A percentile compares a stretch with the other conserved stretches of the same genome.
Evolutionary conservation across 768 basidiomycete genomes (phyloP).

Genomic region (Hypholoma fasciculare): DNA sequence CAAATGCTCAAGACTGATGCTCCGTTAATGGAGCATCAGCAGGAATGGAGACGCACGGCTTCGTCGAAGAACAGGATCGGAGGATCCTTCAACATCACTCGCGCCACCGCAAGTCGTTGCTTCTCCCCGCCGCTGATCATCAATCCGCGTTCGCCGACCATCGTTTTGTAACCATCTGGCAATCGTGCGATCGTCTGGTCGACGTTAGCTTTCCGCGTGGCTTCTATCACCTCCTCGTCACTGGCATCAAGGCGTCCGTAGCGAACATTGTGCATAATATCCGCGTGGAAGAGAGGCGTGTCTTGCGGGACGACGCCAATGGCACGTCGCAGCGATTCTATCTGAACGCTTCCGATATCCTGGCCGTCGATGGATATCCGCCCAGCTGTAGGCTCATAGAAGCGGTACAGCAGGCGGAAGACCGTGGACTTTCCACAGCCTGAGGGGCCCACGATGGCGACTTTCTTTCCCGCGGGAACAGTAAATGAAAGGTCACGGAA

Average conservation of each 20-base stretch:
- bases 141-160: slow-evolving; percentile 93
- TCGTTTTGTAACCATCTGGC: slow-evolving; percentile 86
- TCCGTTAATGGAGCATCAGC: slow-evolving; percentile 1
- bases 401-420: slow-evolving; percentile 90
- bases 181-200: slow-evolving; percentile 76
- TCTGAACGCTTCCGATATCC: slow-evolving; percentile 70
- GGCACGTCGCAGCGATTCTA: slow-evolving; percentile 67
- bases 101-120: slow-evolving; percentile 91
- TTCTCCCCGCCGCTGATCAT: slow-evolving; percentile 99
- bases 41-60: slow-evolving; percentile 66
- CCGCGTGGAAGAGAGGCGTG: slow-evolving; percentile 94
- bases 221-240: slow-evolving; percentile 87
- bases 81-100: slow-evolving; percentile 91
- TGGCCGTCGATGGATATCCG: slow-evolving; percentile 88
- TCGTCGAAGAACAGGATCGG: slow-evolving; percentile 98
- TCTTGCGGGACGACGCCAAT: slow-evolving; percentile 98
- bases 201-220: slow-evolving; percentile 84
- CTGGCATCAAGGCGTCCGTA: slow-evolving; percentile 88
- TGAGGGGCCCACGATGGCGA: slow-evolving; percentile 95
- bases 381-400: slow-evolving; percentile 85
- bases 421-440: slow-evolving; percentile 98
- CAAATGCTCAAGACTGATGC: too few species aligned
- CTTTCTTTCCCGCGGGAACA: slow-evolving; percentile 94
- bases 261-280: slow-evolving; percentile 93
- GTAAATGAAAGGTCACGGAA: slow-evolving; percentile 87